These are phyloP conservation scores for Alloascoidea africana DNA, from an alignment of 805 yeast genomes.

Conservation along the genomic window DNA sequence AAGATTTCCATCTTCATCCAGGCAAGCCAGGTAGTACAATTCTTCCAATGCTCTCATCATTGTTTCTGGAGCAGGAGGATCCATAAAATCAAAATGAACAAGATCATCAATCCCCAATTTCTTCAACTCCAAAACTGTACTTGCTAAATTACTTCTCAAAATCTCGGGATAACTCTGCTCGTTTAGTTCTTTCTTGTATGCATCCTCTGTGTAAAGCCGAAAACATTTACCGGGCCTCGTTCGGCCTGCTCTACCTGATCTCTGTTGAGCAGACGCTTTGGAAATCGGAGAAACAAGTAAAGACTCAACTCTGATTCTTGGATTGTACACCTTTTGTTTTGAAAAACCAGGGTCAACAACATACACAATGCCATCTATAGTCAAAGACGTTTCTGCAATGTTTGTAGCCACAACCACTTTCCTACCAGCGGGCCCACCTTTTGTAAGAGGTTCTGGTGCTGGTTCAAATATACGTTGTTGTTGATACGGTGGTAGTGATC, in stretches of 20 bases:
- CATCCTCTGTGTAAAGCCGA: constrained; percentile 92
- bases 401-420: constrained; percentile 87
- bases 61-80: constrained; percentile 98
- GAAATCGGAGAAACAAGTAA: constrained; percentile 90
- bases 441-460: constrained; percentile 61
- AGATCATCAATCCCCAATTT: constrained; percentile 91
- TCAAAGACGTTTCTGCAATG: constrained; percentile 94
- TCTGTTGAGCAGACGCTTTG: constrained; percentile 93
- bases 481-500: constrained; percentile 91
- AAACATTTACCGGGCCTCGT: constrained; percentile 97
- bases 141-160: constrained; percentile 76
- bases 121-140: constrained; percentile 84
- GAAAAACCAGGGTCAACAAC: constrained; percentile 97
- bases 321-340: constrained; percentile 92
- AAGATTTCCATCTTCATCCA: constrained; percentile 82
- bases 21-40: constrained; percentile 75
- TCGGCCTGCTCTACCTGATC: constrained; percentile 99
- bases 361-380: constrained; percentile 94
- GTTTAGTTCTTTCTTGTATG: constrained; percentile 82
- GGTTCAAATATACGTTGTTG: constrained; percentile 89
- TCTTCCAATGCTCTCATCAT: constrained; percentile 99
- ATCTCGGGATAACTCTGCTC: constrained; percentile 97
- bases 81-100: constrained; percentile 97
- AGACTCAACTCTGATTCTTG: constrained; percentile 90
- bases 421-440: constrained; percentile 85